A percentile compares a stretch with the other conserved stretches of the same genome.
phyloP scores from a whole-genome alignment of 2,329 filamentous ascomycete species.

The Cryphonectria nitschkei region DNA sequence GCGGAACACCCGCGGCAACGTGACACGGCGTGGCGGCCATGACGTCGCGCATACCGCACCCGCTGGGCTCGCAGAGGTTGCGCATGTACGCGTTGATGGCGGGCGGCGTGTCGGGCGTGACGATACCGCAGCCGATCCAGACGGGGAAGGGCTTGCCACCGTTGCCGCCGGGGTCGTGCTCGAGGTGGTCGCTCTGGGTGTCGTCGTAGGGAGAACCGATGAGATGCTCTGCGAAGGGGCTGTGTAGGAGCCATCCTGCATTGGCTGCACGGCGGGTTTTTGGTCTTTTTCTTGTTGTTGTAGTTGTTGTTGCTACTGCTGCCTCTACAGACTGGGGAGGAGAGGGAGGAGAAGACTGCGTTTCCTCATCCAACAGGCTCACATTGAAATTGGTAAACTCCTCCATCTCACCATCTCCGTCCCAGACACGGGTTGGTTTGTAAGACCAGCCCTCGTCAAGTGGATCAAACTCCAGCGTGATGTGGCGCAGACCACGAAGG shows the following conservation, averaged over 20 bases:
- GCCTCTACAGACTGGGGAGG: neutral
- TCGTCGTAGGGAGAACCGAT: conserved; percentile 5
- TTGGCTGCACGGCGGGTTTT: neutral
- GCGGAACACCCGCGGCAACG: conserved; percentile 53
- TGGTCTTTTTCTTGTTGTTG: neutral
- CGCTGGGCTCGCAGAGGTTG: conserved; percentile 42
- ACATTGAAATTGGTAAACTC: conserved; percentile 53
- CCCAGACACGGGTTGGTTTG: conserved; percentile 36
- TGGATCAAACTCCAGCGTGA: conserved; percentile 58
- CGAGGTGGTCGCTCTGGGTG: neutral
- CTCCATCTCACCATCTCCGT: conserved; percentile 42
- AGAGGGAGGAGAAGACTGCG: too few relatives aligned
- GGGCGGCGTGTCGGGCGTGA: conserved; percentile 35
- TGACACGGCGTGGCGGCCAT: conserved; percentile 55
- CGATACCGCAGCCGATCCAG: conserved; percentile 51
- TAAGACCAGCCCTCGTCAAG: conserved; percentile 44
- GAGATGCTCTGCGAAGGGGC: neutral
- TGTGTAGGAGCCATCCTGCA: neutral
- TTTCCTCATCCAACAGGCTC: conserved; percentile 33
- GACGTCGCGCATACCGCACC: conserved; percentile 40
- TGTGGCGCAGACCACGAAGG: conserved; percentile 55
- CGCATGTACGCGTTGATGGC: conserved; percentile 54
- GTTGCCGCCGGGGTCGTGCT: conserved; percentile 34
- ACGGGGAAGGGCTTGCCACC: conserved; percentile 42
- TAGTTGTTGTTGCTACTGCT: neutral